Percentiles rank a stretch among this genome's conserved stretches.
Conservation (phyloP, 352 stramenopile species). For the Phytopythium ostracodes region DNA sequence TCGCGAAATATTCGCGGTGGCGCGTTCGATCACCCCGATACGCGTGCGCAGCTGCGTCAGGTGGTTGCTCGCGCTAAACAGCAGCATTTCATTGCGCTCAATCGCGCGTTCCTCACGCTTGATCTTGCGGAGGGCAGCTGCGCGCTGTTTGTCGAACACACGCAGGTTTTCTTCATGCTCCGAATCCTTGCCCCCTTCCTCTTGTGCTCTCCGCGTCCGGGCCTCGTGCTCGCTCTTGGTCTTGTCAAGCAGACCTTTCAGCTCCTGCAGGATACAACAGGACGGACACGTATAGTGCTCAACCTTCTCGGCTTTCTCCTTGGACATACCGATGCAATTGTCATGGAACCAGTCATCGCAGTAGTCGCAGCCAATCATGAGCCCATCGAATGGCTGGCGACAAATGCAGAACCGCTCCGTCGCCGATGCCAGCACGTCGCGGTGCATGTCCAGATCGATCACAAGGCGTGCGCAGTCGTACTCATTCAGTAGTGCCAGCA, state of each 20-base stretch:
- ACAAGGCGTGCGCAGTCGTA: constrained; percentile 73
- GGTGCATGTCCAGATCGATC: constrained; percentile 87
- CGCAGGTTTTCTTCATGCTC: constrained; percentile 73
- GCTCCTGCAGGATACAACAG: constrained; percentile 89
- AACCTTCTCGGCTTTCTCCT: constrained; percentile 93
- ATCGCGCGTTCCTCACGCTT: constrained; percentile 85
- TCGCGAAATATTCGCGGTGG: constrained; percentile 46
- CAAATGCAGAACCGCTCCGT: constrained; percentile 91
- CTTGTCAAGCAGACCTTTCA: constrained; percentile 56
- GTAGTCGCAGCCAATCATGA: constrained; percentile 88
- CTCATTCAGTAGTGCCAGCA: constrained; percentile 72
- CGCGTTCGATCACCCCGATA: constrained; percentile 73
- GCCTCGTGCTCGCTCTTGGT: constrained; percentile 56
- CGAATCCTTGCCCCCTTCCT: neutral
- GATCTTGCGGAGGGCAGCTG: constrained; percentile 63
- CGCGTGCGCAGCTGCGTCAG: constrained; percentile 66
- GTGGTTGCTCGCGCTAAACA: constrained; percentile 79
- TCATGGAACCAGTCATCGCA: constrained; percentile 91
- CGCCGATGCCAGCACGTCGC: constrained; percentile 88
- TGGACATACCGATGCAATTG: constrained; percentile 87
- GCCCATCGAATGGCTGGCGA: constrained; percentile 83
- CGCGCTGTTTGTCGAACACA: constrained; percentile 76
- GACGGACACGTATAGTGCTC: constrained; percentile 95
- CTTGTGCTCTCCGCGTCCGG: constrained; percentile 36
- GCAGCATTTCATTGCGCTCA: constrained; percentile 68